Percentiles rank a stretch among this genome's conserved stretches.
Conservation (phyloP, 2,329 filamentous ascomycete genomes). For the Curvularia lunata region DNA sequence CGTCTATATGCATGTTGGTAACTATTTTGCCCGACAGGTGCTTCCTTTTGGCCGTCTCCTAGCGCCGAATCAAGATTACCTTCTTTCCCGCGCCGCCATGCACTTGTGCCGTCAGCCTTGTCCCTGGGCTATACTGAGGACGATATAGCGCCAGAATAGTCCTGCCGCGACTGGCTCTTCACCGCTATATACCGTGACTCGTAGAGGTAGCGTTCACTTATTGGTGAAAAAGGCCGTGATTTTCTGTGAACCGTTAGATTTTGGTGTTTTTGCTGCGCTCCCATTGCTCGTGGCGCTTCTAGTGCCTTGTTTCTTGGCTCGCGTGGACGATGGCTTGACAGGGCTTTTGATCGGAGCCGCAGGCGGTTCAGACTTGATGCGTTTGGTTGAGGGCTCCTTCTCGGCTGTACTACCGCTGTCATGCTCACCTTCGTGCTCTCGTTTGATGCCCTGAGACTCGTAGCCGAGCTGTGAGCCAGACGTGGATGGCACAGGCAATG, state of each 20-base stretch:
- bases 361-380: slow-evolving; percentile 26
- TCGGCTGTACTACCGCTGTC: slow-evolving; percentile 40
- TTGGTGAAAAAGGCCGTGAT: slow-evolving; percentile 65
- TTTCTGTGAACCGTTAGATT: slow-evolving; percentile 60
- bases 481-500: slow-evolving; percentile 51
- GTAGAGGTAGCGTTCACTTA: slow-evolving; percentile 44
- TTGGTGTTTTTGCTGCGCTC: slow-evolving; percentile 53
- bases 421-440: slow-evolving; percentile 52
- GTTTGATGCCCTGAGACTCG: slow-evolving; percentile 53
- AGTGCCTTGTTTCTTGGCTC: slow-evolving; percentile 52
- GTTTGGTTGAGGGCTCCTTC: slow-evolving; percentile 50
- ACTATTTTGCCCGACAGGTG: slow-evolving; percentile 1
- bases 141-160: slow-evolving; percentile 22
- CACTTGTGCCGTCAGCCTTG: not conserved
- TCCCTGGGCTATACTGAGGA: slow-evolving; percentile 10
- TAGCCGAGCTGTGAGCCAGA: slow-evolving; percentile 17
- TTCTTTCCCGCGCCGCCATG: slow-evolving; percentile 2
- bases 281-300: slow-evolving; percentile 65
- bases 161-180: slow-evolving; percentile 21
- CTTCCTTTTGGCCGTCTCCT: not conserved
- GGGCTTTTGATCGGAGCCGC: slow-evolving; percentile 34
- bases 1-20: not conserved
- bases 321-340: slow-evolving; percentile 29
- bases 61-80: not conserved
- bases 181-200: slow-evolving; percentile 15